phyloP scores from a whole-genome alignment of 768 basidiomycete species.

The Boletus tomentosulus region DNA sequence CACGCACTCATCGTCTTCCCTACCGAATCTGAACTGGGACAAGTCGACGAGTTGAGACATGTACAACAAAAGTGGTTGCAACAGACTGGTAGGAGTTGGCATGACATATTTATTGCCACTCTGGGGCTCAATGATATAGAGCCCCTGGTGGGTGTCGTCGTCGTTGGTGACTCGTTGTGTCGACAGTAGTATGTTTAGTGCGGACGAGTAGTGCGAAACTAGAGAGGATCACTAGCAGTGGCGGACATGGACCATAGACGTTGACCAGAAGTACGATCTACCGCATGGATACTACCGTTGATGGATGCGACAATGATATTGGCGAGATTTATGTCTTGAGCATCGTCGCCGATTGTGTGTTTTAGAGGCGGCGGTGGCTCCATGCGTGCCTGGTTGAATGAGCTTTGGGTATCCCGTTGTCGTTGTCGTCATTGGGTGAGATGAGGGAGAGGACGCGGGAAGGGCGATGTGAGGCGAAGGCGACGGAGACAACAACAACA shows the following conservation, averaged over 20 bases:
- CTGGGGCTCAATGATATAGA: slow-evolving; percentile 94
- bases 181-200: slow-evolving; percentile 56
- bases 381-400: background rate
- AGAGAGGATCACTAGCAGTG: slow-evolving; percentile 43
- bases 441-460: too few species aligned
- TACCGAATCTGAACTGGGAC: slow-evolving; percentile 72
- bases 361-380: slow-evolving; percentile 3
- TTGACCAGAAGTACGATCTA: slow-evolving; percentile 81
- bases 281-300: slow-evolving; percentile 91
- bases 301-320: slow-evolving; percentile 88
- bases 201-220: slow-evolving; percentile 70
- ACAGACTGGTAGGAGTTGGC: slow-evolving; percentile 57
- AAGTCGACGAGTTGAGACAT: slow-evolving; percentile 91
- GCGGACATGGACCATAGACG: slow-evolving; percentile 87
- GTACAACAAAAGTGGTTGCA: slow-evolving; percentile 86
- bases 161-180: slow-evolving; percentile 57
- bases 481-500: too few species aligned
- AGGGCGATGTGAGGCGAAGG: too few species aligned
- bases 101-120: slow-evolving; percentile 91
- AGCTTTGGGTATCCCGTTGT: slow-evolving; percentile 14
- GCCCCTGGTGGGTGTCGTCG: slow-evolving; percentile 53
- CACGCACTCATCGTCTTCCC: slow-evolving; percentile 53
- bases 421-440: too few species aligned
- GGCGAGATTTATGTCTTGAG: slow-evolving; percentile 56
- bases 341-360: slow-evolving; percentile 11